A percentile compares a stretch with the other conserved stretches of the same genome.
These are phyloP conservation scores for Alliaria petiolata DNA, from an alignment of 345 rosid species.

Conservation along the genomic window DNA sequence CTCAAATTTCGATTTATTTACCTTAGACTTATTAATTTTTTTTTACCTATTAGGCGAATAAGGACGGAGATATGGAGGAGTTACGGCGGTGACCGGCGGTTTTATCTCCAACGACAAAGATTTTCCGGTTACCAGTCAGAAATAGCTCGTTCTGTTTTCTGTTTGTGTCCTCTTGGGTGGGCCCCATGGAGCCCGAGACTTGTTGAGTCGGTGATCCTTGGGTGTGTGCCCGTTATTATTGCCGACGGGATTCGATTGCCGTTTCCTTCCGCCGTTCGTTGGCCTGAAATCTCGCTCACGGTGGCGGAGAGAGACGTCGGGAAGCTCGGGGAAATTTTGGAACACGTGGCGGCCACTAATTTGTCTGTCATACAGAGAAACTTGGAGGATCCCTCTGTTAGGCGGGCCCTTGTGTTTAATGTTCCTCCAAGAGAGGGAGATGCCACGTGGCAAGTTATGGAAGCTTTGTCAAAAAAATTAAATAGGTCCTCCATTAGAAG, in stretches of 20 bases:
- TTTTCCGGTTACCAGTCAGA: constrained; percentile 85
- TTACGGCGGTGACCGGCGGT: constrained; percentile 63
- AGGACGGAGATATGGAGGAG: constrained; percentile 82
- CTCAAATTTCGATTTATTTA: background rate
- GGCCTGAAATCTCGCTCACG: constrained; percentile 76
- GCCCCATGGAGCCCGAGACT: constrained; percentile 99
- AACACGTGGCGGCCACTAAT: constrained; percentile 76
- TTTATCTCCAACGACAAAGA: constrained; percentile 63
- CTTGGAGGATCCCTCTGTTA: constrained; percentile 47
- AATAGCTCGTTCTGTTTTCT: constrained; percentile 73
- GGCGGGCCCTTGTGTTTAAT: constrained; percentile 61
- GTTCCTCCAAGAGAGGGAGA: constrained; percentile 56
- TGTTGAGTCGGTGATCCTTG: constrained; percentile 76
- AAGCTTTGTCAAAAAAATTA: constrained; percentile 45
- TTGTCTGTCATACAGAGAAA: constrained; percentile 61
- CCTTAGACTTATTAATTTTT: background rate
- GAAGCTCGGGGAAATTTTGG: constrained; percentile 52
- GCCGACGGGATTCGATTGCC: constrained; percentile 92
- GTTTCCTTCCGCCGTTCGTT: constrained; percentile 53
- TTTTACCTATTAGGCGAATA: constrained; percentile 45
- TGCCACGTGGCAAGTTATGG: constrained; percentile 85
- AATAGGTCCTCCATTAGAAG: constrained; percentile 50
- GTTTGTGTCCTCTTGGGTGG: constrained; percentile 94
- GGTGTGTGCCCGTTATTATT: constrained; percentile 85
- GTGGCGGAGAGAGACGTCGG: constrained; percentile 80